Conservation (phyloP, 768 basidiomycete species). For the Leucosporidium yakuticum region DNA sequence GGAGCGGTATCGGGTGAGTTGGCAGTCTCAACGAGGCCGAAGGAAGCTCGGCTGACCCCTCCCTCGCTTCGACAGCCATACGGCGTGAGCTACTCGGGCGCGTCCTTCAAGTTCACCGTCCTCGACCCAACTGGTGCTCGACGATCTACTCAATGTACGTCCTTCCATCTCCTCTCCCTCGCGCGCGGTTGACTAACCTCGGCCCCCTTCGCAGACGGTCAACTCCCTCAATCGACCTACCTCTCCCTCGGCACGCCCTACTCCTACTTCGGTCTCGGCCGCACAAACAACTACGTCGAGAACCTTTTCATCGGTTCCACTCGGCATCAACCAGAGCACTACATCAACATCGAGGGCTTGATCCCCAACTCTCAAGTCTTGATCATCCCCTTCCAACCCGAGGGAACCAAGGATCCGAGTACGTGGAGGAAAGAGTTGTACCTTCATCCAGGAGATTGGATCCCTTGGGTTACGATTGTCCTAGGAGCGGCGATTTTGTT, state of each 20-base stretch:
- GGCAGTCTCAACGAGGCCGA: not conserved
- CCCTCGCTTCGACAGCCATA: slow-evolving; percentile 59
- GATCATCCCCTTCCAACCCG: slow-evolving; percentile 67
- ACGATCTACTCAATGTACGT: slow-evolving; percentile 77
- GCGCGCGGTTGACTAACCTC: not conserved
- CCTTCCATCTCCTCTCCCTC: not conserved
- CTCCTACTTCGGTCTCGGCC: slow-evolving; percentile 89
- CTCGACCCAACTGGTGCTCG: slow-evolving; percentile 81
- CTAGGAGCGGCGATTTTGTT: slow-evolving; percentile 66
- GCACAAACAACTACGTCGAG: slow-evolving; percentile 99
- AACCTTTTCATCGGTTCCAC: slow-evolving; percentile 95
- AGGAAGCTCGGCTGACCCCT: slow-evolving; percentile 9
- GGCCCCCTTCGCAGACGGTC: slow-evolving; percentile 58
- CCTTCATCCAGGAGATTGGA: slow-evolving; percentile 91
- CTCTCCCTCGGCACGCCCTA: slow-evolving; percentile 86
- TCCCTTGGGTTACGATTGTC: slow-evolving; percentile 90
- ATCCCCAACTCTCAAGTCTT: slow-evolving; percentile 96
- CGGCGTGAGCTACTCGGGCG: slow-evolving; percentile 89
- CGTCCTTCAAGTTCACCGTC: slow-evolving; percentile 94
- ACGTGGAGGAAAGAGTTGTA: slow-evolving; percentile 83
- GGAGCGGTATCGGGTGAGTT: slow-evolving; percentile 64
- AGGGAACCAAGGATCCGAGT: slow-evolving; percentile 43
- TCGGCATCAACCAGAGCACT: slow-evolving; percentile 60
- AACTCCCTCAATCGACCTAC: slow-evolving; percentile 88
- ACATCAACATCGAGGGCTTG: slow-evolving; percentile 89